These are phyloP conservation scores for Capsaspora owczarzaki DNA, from an alignment of 78 protist species.

Conservation along the genomic window DNA sequence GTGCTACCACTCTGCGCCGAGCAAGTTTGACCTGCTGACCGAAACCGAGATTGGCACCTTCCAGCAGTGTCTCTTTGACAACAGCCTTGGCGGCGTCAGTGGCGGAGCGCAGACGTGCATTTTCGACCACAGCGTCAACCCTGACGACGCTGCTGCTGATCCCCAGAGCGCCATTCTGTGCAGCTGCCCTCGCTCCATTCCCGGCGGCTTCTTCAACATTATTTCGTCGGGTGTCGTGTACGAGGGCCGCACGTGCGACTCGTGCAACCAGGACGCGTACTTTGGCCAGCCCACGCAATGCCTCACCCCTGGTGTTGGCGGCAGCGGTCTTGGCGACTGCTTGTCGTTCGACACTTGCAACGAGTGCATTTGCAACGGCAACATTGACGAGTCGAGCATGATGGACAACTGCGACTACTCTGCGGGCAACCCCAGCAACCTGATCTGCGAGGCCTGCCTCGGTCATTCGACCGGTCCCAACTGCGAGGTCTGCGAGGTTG, in stretches of 20 bases:
- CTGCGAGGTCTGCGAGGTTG: constrained; percentile 2
- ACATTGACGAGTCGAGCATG: not conserved
- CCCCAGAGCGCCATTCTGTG: not conserved
- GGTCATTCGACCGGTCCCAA: not conserved
- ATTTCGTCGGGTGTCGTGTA: not conserved
- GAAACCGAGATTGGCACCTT: too few species aligned
- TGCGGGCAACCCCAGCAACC: too few species aligned
- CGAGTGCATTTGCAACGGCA: constrained; percentile 8
- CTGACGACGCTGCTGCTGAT: too few species aligned
- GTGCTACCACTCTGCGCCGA: not conserved
- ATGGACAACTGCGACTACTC: not conserved
- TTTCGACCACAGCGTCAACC: not conserved
- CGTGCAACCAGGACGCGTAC: not conserved
- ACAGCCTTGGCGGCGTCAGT: too few species aligned
- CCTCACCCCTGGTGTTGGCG: not conserved
- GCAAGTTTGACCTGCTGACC: too few species aligned
- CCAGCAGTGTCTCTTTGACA: too few species aligned
- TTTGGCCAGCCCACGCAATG: not conserved
- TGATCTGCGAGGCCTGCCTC: constrained; percentile 1
- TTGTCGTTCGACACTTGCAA: not conserved
- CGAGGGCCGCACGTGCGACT: not conserved
- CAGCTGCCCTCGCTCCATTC: not conserved
- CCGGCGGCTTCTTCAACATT: not conserved
- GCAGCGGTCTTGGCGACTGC: not conserved
- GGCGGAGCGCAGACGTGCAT: too few species aligned